phyloP scores from a whole-genome alignment of 2,329 filamentous ascomycete species.

The Chaetothyriales sp. region DNA sequence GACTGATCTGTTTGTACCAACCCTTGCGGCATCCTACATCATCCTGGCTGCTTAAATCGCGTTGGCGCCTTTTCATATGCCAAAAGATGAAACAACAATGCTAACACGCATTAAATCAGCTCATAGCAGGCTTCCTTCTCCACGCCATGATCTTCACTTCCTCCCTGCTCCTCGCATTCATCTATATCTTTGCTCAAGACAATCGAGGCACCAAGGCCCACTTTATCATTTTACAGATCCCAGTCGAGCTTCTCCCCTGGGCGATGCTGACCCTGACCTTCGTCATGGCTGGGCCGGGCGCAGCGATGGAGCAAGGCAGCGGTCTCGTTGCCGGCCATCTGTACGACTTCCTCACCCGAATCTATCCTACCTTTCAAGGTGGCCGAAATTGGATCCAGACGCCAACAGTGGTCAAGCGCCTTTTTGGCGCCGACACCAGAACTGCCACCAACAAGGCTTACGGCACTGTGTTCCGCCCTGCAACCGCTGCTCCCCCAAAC shows the following conservation, averaged over 20 bases:
- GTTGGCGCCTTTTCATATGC: too few species aligned
- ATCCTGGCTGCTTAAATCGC: conserved; percentile 10
- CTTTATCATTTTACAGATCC: conserved; percentile 73
- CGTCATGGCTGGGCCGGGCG: conserved; percentile 45
- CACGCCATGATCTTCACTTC: conserved; percentile 23
- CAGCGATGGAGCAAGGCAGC: conserved; percentile 49
- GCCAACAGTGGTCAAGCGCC: conserved; percentile 53
- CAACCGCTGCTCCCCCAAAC: conserved; percentile 9
- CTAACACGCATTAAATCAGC: conserved; percentile 23
- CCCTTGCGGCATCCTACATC: conserved; percentile 54
- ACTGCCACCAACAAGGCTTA: conserved; percentile 35
- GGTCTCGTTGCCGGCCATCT: conserved; percentile 80
- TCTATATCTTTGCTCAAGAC: conserved; percentile 76
- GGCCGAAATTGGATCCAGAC: conserved; percentile 64
- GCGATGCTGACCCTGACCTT: conserved; percentile 63
- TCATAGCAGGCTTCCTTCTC: conserved; percentile 27
- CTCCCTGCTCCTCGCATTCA: conserved; percentile 62
- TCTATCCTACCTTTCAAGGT: conserved; percentile 80
- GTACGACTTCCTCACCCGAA: conserved; percentile 74
- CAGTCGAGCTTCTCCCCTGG: conserved; percentile 65
- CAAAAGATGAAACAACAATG: too few species aligned
- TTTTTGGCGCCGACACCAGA: conserved; percentile 41
- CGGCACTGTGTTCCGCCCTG: conserved; percentile 44
- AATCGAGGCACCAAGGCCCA: conserved; percentile 59
- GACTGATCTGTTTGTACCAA: conserved; percentile 42